A percentile compares a stretch with the other conserved stretches of the same genome.
These are phyloP conservation scores for Malus sieversii DNA, from an alignment of 306 rosid species.

Conservation along the genomic window DNA sequence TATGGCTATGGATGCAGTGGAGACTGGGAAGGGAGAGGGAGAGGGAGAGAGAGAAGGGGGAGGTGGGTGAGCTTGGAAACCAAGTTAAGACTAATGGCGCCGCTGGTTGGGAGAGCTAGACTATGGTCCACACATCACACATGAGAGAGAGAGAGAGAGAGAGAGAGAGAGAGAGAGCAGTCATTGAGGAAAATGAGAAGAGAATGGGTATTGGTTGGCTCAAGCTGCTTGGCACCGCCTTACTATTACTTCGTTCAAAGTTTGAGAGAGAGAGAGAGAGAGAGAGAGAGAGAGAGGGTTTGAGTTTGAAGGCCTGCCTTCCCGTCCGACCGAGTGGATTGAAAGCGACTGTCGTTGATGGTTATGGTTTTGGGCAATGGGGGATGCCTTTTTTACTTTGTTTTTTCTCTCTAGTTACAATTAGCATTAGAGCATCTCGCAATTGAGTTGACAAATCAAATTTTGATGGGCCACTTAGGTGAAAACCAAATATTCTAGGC, in stretches of 20 bases:
- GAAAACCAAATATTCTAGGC: too few species aligned
- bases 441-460: too few species aligned
- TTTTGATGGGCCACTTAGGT: too few species aligned
- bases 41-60: neutral
- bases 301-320: conserved; percentile 1
- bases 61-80: conserved; percentile 74
- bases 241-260: conserved; percentile 1
- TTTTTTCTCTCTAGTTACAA: neutral
- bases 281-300: neutral
- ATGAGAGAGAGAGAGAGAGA: conserved; percentile 23
- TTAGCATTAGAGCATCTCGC: neutral
- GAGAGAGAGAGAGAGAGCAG: neutral
- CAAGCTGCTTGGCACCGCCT: conserved; percentile 38
- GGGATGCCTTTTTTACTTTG: conserved; percentile 25
- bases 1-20: neutral
- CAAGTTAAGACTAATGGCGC: conserved; percentile 77
- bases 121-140: conserved; percentile 40
- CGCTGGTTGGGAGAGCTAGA: conserved; percentile 44
- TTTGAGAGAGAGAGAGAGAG: neutral
- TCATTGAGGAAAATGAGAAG: neutral
- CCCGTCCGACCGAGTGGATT: conserved; percentile 20
- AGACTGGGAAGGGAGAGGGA: neutral
- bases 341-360: conserved; percentile 37
- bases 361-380: conserved; percentile 38
- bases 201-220: conserved; percentile 27